These are phyloP conservation scores for Rubroboletus satanas DNA, from an alignment of 768 basidiomycete species.

Conservation along the genomic window DNA sequence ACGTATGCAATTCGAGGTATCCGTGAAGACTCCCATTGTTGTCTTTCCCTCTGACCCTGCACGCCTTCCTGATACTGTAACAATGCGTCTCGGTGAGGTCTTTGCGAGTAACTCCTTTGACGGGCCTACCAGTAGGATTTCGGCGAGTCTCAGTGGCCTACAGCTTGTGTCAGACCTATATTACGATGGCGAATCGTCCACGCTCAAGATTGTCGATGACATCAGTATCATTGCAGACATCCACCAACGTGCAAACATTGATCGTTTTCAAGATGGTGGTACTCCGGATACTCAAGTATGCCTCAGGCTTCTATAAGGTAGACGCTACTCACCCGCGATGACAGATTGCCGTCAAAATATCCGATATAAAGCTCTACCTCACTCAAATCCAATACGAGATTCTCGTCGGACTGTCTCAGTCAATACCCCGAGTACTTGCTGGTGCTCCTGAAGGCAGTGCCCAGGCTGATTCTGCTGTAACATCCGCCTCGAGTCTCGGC, in stretches of 20 bases:
- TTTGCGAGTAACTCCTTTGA: slow-evolving; percentile 74
- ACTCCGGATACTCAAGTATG: slow-evolving; percentile 75
- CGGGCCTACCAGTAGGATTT: slow-evolving; percentile 50
- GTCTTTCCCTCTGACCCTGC: slow-evolving; percentile 74
- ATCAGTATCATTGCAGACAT: slow-evolving; percentile 72
- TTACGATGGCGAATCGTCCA: slow-evolving; percentile 43
- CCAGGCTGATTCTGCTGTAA: slow-evolving; percentile 26
- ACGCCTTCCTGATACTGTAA: slow-evolving; percentile 61
- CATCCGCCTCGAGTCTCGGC: slow-evolving; percentile 12
- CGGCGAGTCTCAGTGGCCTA: slow-evolving; percentile 78
- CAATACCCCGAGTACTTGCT: slow-evolving; percentile 65
- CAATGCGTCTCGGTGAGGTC: slow-evolving; percentile 86
- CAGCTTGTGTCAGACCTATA: slow-evolving; percentile 72
- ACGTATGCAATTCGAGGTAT: slow-evolving; percentile 88
- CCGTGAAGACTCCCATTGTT: slow-evolving; percentile 87
- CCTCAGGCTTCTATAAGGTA: neutral
- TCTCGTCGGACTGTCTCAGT: slow-evolving; percentile 59
- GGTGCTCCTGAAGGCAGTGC: slow-evolving; percentile 41
- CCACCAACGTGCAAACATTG: slow-evolving; percentile 54
- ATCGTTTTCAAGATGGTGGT: slow-evolving; percentile 47
- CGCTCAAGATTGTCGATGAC: slow-evolving; percentile 88
- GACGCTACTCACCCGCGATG: slow-evolving; percentile 5
- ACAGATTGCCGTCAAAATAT: slow-evolving; percentile 69
- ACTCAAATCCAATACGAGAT: slow-evolving; percentile 81
- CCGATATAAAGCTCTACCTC: slow-evolving; percentile 79